Conservation (phyloP, 768 basidiomycete species). For the Wakefieldia striispora region DNA sequence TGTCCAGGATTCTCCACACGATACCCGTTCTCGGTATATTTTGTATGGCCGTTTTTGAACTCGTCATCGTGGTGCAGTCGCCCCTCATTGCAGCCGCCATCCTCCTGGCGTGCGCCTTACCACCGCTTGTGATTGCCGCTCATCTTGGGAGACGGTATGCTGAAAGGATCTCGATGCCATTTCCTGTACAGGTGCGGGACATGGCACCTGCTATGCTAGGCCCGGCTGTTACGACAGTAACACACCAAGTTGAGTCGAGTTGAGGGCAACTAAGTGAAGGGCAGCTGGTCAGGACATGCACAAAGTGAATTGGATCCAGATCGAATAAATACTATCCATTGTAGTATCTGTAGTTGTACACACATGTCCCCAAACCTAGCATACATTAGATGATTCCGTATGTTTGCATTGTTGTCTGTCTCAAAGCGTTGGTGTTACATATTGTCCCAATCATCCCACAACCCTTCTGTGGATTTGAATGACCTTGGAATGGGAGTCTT, state of each 20-base stretch:
- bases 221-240: neutral
- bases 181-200: constrained; percentile 5
- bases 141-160: constrained; percentile 8
- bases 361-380: constrained; percentile 1
- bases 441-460: constrained; percentile 82
- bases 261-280: too few relatives aligned
- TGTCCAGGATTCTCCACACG: constrained; percentile 21
- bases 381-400: constrained; percentile 15
- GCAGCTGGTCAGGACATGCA: too few relatives aligned
- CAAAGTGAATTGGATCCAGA: neutral
- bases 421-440: constrained; percentile 33
- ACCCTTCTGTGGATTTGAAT: constrained; percentile 16
- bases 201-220: neutral
- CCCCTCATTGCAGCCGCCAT: constrained; percentile 15
- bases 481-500: constrained; percentile 28
- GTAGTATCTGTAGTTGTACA: constrained; percentile 14
- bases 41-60: constrained; percentile 15
- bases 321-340: neutral
- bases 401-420: neutral
- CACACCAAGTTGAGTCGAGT: too few relatives aligned
- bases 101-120: constrained; percentile 22
- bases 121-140: constrained; percentile 12
- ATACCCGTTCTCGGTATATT: constrained; percentile 28
- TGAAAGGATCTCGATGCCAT: constrained; percentile 2
- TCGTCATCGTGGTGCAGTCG: constrained; percentile 21